Base-by-base conservation (phyloP, 2,329 filamentous ascomycete genomes). In the Hypoxylon sp. region DNA sequence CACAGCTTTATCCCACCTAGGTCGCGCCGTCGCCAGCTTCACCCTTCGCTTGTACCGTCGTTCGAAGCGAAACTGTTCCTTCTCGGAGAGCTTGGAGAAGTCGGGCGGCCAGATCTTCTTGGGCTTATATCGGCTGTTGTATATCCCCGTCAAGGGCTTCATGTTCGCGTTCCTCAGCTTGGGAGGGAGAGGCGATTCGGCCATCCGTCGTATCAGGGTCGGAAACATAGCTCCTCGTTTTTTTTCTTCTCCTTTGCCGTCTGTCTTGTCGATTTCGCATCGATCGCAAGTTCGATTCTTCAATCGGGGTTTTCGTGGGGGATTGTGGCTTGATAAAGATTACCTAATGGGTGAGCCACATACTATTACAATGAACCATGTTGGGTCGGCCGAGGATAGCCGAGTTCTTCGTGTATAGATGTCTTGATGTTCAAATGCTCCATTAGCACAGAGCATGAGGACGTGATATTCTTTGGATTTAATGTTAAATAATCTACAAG, bases 21-120 rank as follows among this genome's bases (percentile, higher is more conserved):
- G 67, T 29, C 66, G 57, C 43, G 58, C 54, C 19, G 66, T 64
- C n/a, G 67, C 67, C 5, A 69, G 65, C 57, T 49, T 78, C 17
- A 88, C 71, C 44, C 89, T 80, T 42, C 89, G 79, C 72, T 90
- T 88, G 73, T 88, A 92, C 67, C 88, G 86, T 69, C 88, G 85
- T 75, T 93, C 89, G 62, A 91, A 86, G 31, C 84, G 80, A 67
- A 92, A 88, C 71, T 92, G 86, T 66, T 91, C 84, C 69, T 88
- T 88, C 35, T 78, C 74, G 26, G 83, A 83, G 51, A 93, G 79
- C 66, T 83, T 81, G 56, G 78, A 74, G 71, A 93, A 89, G 70
- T 91, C 85, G 8, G 89, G 89, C 49, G 89, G 89, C 89, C 89
- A 93, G 59, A 83, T 75, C 67, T 87, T 89, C 71, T 89, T 87